phyloP scores from a whole-genome alignment of 2,329 filamentous ascomycete genomes.

The Talaromyces islandicus region DNA sequence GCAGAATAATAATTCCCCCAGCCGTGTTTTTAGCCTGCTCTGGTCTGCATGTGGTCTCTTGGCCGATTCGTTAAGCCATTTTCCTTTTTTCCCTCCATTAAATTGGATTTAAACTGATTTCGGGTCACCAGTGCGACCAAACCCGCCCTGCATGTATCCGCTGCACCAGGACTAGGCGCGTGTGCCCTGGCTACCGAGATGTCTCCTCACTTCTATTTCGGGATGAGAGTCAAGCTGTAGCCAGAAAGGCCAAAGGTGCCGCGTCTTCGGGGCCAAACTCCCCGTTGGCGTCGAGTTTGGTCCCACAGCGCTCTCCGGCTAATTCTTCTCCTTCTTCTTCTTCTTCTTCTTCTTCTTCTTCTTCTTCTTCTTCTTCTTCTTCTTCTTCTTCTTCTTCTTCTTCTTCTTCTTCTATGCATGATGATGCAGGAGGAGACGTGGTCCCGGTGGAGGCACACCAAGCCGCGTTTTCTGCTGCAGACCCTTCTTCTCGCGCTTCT shows the following conservation, averaged over 20 bases:
- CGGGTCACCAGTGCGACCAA: slow-evolving; percentile 51
- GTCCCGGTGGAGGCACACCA: neutral
- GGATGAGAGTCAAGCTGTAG: slow-evolving; percentile 58
- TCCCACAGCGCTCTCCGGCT: slow-evolving; percentile 16
- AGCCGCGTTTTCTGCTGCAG: neutral
- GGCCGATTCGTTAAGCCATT: neutral
- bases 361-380: too few relatives aligned
- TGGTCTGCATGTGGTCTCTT: neutral
- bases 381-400: too few relatives aligned
- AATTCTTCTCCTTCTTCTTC: too few relatives aligned
- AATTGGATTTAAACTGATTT: slow-evolving; percentile 1
- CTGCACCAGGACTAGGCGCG: slow-evolving; percentile 54
- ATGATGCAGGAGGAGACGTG: too few relatives aligned
- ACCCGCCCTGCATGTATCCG: slow-evolving; percentile 56
- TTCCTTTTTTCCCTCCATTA: neutral
- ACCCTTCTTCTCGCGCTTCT: neutral
- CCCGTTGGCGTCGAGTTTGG: neutral
- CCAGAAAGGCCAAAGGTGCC: slow-evolving; percentile 46
- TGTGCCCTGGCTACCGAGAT: slow-evolving; percentile 59
- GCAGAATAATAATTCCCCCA: slow-evolving; percentile 9
- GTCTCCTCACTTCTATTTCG: slow-evolving; percentile 61
- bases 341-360: too few relatives aligned
- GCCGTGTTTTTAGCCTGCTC: too few relatives aligned
- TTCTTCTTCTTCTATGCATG: neutral
- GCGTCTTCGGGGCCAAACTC: neutral